These are phyloP conservation scores for Halteria grandinella DNA, from an alignment of 73 alveolate species.

Conservation along the genomic window DNA sequence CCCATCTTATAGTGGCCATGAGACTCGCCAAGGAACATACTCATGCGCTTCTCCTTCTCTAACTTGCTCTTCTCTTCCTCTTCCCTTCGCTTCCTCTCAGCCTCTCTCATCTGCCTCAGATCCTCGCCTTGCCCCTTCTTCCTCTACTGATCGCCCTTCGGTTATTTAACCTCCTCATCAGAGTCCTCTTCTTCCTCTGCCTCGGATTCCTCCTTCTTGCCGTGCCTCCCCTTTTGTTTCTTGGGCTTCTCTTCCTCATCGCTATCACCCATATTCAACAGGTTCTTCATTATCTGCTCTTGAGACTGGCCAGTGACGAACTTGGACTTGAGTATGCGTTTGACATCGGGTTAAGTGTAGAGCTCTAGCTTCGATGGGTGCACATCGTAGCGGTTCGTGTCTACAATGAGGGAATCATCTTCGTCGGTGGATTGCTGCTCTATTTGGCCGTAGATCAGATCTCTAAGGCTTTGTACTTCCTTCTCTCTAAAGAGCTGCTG, in stretches of 20 bases:
- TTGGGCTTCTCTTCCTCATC: constrained; percentile 69
- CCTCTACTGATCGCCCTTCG: constrained; percentile 31
- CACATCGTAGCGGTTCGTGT: constrained; percentile 38
- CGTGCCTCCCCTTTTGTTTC: too few relatives aligned
- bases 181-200: constrained; percentile 59
- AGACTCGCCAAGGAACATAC: constrained; percentile 39
- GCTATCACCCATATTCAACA: constrained; percentile 50
- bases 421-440: constrained; percentile 7
- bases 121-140: constrained; percentile 20
- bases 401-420: constrained; percentile 1
- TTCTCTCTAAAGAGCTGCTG: constrained; percentile 40
- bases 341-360: constrained; percentile 8
- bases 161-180: constrained; percentile 55
- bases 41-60: constrained; percentile 24
- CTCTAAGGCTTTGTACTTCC: constrained; percentile 45
- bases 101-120: too few relatives aligned
- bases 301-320: constrained; percentile 71
- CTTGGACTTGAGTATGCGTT: constrained; percentile 53
- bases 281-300: constrained; percentile 49
- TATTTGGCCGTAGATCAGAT: constrained; percentile 38
- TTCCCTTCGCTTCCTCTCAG: constrained; percentile 27
- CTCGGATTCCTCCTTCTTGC: constrained; percentile 67
- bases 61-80: constrained; percentile 28
- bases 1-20: constrained; percentile 82
- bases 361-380: constrained; percentile 4